These are phyloP conservation scores for Lactifluus hygrophoroides DNA, from an alignment of 768 basidiomycete genomes.

Conservation along the genomic window DNA sequence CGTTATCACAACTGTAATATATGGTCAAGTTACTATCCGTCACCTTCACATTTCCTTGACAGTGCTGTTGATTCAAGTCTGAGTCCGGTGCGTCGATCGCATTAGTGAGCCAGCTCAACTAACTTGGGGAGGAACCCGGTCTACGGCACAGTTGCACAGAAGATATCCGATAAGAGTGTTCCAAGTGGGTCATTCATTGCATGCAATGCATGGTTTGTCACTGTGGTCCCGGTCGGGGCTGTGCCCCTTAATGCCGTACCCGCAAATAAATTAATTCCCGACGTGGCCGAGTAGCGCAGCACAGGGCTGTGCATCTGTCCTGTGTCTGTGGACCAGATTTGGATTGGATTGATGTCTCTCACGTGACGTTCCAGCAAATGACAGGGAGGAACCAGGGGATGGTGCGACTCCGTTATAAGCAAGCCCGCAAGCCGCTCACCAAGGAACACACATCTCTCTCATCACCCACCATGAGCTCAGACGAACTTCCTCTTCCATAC, in stretches of 20 bases:
- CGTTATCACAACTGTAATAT: slow-evolving; percentile 1
- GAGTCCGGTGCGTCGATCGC: background rate
- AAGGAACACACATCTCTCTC: background rate
- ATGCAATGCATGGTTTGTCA: too few species aligned
- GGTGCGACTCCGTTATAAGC: background rate
- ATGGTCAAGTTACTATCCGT: background rate
- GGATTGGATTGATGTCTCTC: background rate
- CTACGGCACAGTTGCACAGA: background rate
- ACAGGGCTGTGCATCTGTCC: background rate
- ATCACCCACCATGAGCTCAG: slow-evolving; percentile 20
- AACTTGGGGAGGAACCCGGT: background rate
- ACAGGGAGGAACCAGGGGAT: too few species aligned
- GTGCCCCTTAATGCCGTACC: background rate
- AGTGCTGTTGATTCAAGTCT: too few species aligned
- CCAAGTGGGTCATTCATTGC: background rate
- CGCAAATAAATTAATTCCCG: background rate
- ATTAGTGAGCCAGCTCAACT: background rate
- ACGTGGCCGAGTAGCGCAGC: background rate
- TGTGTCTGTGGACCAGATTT: too few species aligned
- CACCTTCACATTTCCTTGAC: background rate
- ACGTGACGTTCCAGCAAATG: too few species aligned
- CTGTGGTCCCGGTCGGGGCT: background rate
- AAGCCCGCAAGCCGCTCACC: background rate
- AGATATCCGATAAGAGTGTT: too few species aligned
- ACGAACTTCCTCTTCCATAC: slow-evolving; percentile 38